Base-by-base conservation (phyloP, 129 eudicot genomes). In the Escallonia herrerae region DNA sequence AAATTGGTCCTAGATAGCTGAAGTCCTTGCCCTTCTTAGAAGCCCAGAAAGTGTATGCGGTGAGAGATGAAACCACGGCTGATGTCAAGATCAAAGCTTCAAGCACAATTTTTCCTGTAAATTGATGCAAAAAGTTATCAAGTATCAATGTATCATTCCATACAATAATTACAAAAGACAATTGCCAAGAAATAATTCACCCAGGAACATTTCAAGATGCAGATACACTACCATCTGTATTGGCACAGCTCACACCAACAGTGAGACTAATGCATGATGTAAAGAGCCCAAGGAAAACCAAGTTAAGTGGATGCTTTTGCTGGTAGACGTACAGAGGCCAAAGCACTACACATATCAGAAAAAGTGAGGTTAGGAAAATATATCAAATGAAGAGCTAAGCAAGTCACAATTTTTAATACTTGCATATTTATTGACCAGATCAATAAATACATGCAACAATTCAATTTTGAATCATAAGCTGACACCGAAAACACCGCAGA, bases 31-130 rank as follows among this genome's bases (percentile, higher is more conserved):
- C 99, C 85, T 84, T 94, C 93, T 80, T 89, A 56, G 97, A 71
- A 74, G 99, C 99, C 99, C 99, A 94, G 93, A 94, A 94, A 56
- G 99, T 89, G 80, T 93, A 94, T 1, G 82, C 97, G 41, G 99
- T 94, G 58, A 94, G 84, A 62, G 95, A 83, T 13, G 80, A 57
- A 53, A 94, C 99, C 56, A 94, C 90, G 5, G 97, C 93, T 51
- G 97, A 84, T 37, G 99, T 89, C 64, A 94, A 72, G 74, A 94
- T 62, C 60, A 94, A 82, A 50, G 99, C 99, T 81, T 94, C 95
- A 42, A 94, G 93, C 75, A 94, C 99, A 62, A 94, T 89, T 80
- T 79, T 89, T 63, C 99, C 99, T 89, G 95, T 41, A 7, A 54
- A 67, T 60, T 42, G 12, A 38, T 3, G 8, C 6, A 5, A 49